phyloP scores from a whole-genome alignment of 1,284 basidiomycete genomes.

The Polyporus tsugae region DNA sequence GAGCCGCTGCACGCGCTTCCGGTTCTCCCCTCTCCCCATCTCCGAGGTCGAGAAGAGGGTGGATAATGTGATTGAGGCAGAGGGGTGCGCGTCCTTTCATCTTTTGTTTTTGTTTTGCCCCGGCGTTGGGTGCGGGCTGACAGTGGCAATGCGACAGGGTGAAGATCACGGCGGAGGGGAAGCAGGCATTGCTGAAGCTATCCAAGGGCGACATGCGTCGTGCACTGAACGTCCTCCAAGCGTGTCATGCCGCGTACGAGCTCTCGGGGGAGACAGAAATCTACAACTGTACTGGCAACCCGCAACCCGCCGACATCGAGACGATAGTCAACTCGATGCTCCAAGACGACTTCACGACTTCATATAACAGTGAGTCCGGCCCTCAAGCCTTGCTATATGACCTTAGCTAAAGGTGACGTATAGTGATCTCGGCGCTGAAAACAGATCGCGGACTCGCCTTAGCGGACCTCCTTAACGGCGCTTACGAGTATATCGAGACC shows the following conservation, averaged over 20 bases:
- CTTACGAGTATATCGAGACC: constrained; percentile 90
- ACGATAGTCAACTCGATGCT: constrained; percentile 96
- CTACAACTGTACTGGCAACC: constrained; percentile 97
- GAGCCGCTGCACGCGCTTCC: constrained; percentile 96
- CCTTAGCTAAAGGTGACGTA: neutral
- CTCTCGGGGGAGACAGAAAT: constrained; percentile 89
- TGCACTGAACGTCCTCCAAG: constrained; percentile 96
- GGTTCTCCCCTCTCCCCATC: constrained; percentile 95
- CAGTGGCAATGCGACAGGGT: constrained; percentile 60
- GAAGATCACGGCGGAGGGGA: constrained; percentile 87
- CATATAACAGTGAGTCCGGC: constrained; percentile 78
- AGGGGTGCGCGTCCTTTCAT: constrained; percentile 68
- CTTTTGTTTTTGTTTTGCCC: neutral
- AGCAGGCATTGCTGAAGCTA: constrained; percentile 89
- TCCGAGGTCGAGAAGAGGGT: constrained; percentile 88
- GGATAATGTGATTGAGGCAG: constrained; percentile 82
- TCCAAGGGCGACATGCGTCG: constrained; percentile 98
- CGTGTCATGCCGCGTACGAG: constrained; percentile 97
- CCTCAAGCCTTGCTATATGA: neutral
- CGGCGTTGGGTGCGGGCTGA: neutral
- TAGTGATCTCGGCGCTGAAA: constrained; percentile 90
- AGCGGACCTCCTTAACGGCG: constrained; percentile 94
- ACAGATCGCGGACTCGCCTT: constrained; percentile 93
- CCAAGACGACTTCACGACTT: constrained; percentile 94
- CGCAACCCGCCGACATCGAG: constrained; percentile 94